Base-by-base conservation (phyloP, 2,329 filamentous ascomycete genomes). In the Septoria petroselini region DNA sequence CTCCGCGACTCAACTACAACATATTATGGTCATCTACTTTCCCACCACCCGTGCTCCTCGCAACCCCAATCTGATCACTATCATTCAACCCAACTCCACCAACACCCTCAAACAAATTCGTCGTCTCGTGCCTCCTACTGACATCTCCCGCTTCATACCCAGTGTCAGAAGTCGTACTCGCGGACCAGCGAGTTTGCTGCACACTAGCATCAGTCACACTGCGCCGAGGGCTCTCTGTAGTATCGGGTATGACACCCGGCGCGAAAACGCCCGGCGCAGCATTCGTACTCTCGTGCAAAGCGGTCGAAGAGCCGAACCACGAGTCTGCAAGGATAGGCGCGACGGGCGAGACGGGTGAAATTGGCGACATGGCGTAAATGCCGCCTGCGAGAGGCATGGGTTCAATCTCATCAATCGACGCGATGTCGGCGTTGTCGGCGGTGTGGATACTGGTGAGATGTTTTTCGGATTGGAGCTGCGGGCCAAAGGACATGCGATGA, bases 381-480 rank as follows among this genome's bases (percentile, higher is more conserved):
- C 12, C 7, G 15, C n/a, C 11, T 34, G 19, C 19, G 17, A 15
- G 38, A 7, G 21, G 38, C 12, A 41, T 15, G 6, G 38, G 38
- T 3, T 42, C 40, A 18, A 42, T 33, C 5, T 33, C 40, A 9
- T 33, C 4, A 12, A 42, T 23, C 7, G 40, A 42, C 18, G 18
- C 23, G 3, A 11, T 18, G 1, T 33, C 27, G 45, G 11, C 37
- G 29, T 40, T 33, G 19, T 38, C 47, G 15, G 43, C 29, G 0
- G 40, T 41, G 18, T 33, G 11, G 12, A 43, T 39, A 11, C 33
- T 34, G 8, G 40, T 12, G 12, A 35, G 23, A n/a, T 12, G 9
- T 33, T 42, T 50, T 19, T 57, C 50, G 6, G 50, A 52, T 15
- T 57, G 51, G 14, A 55, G 44, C 4, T 33, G 41, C 25, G 37